Conservation (phyloP, 208 protist genomes). For the Polymyxa betae region DNA sequence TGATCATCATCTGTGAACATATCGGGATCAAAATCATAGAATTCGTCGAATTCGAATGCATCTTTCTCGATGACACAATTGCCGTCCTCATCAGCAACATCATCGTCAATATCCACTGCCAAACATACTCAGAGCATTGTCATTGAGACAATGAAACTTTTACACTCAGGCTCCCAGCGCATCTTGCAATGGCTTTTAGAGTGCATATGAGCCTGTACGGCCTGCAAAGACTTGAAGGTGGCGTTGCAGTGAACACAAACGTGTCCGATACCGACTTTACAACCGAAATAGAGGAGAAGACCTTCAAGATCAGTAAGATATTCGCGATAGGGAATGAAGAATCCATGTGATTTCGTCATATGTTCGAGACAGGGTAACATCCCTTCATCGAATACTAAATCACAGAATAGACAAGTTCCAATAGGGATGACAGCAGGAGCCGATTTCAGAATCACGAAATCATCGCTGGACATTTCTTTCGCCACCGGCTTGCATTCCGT, state of each 20-base stretch:
- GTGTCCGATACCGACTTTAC: constrained; percentile 43
- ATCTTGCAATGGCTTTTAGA: constrained; percentile 51
- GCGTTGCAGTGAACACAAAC: constrained; percentile 20
- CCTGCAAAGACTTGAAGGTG: neutral
- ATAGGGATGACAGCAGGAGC: neutral
- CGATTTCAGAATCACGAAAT: neutral
- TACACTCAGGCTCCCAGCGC: neutral
- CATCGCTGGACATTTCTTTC: neutral
- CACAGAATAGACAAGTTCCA: constrained; percentile 31
- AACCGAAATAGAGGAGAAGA: constrained; percentile 34
- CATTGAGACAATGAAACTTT: neutral
- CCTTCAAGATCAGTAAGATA: neutral
- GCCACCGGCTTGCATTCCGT: too few species aligned
- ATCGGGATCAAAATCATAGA: constrained; percentile 37
- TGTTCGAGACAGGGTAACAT: neutral
- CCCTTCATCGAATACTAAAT: neutral
- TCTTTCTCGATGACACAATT: neutral
- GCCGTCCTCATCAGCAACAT: neutral
- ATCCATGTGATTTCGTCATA: constrained; percentile 39
- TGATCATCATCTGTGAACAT: neutral
- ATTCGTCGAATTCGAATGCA: constrained; percentile 49
- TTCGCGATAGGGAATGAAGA: constrained; percentile 38
- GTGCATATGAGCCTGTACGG: neutral
- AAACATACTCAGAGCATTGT: neutral
- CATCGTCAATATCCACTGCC: neutral